Base-by-base conservation (phyloP, 208 protist genomes). In the Trypanosoma melophagium region DNA sequence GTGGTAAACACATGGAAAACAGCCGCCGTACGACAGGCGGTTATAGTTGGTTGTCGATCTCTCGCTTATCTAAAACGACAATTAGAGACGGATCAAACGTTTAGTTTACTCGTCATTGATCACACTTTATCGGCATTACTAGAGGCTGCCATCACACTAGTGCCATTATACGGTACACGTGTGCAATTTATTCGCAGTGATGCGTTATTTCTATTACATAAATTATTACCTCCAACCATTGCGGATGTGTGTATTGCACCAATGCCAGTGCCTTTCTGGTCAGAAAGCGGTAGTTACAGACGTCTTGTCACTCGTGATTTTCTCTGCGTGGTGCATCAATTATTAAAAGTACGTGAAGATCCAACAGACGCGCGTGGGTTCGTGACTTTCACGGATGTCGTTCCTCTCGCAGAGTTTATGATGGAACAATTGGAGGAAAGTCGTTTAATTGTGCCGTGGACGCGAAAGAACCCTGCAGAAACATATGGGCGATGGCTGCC, bases 341-440 rank as follows among this genome's bases (percentile, higher is more conserved):
- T 80, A 16, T 56, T 91, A 60, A 41, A 60, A 2, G 54, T 51
- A 45, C 77, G 89, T 7, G 61, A 56, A 1, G 56, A 16, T 40
- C 52, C 79, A 0, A 54, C 68, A 2, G 90, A 95, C 70, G 68
- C 81, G 16, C 82, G 87, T 55, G 90, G 90, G 21, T 62, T 95
- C 25, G 79, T 95, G 19, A 56, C 73, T 19, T 95, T 95, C 72
- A 93, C 87, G 10, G 90, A 95, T 66, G 76, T 70, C 19, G 71
- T 78, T 63, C 83, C 84, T 24, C 83, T 92, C 47, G 90, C 87
- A 14, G 82, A 81, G 38, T 95, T 95, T 70, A 83, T 86, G 72
- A 77, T 93, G 77, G 90, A 93, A 69, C 82, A 93, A 70, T 69
- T 95, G 59, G 83, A 89, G 68, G 86, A 84, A 75, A 77, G 85